Evolutionary conservation across 306 rosid species (phyloP), one percentile per base, ranked within the genome.

Genomic region (Gynostemma pentaphyllum): DNA sequence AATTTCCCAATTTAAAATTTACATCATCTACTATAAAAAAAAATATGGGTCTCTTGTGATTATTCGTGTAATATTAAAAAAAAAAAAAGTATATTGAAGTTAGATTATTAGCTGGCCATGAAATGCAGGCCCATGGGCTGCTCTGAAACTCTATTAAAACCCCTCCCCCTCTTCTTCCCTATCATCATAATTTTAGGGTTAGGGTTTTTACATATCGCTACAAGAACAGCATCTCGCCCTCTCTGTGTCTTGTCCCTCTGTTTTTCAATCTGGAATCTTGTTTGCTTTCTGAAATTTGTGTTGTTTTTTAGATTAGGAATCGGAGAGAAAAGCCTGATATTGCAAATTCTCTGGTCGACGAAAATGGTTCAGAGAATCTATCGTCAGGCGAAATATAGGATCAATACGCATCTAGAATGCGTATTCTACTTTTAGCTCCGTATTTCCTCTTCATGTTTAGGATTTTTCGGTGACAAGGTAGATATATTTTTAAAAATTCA

Each of bases 391-490:
- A 63, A 2, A 63, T 36, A 21, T 15, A 65, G 26, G 69, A 5
- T 9, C 42, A 41, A 40, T 64, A 32, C 21, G 19, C 57, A 48
- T 23, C 5, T 6, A 1, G 5, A 11, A 32, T 48, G 57, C 15
- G 7, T 65, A 47, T 21, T 66, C 70, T 66, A 45, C 56, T 27
- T 47, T 47, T 16, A 65, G 59, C 69, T 65, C 47, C 46, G 69
- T 13, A 5, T 18, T 1, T 65, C 59, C 45, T 65, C 1, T 30
- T 46, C 13, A 24, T 29, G 13, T 36, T 34, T 45, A 34, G 60
- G 60, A 48, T 34, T 0, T 21, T 22, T 22, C 37, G 70, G 36
- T 49, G 61, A 36, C 60, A 47, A 29, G 34, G 60, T 66, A 32
- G 70, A 34, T 48, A 66, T 28, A 66, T 13, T 66, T 21, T 48